These are phyloP conservation scores for Nidula niveotomentosa DNA, from an alignment of 1,284 basidiomycete species.

Conservation along the genomic window DNA sequence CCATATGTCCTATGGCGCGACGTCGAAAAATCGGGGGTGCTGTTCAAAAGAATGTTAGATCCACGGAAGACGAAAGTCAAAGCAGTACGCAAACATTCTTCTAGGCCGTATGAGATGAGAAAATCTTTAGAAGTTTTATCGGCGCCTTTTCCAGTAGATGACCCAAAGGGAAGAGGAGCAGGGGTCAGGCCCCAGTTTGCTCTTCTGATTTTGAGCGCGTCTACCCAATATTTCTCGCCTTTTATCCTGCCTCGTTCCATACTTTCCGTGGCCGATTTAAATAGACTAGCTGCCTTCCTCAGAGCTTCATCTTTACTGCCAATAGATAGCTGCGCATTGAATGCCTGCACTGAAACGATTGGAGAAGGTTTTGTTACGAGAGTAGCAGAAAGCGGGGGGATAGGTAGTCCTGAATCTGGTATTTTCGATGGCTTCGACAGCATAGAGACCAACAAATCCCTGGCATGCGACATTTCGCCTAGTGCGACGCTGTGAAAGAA, in stretches of 20 bases:
- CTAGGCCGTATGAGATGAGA: slow-evolving; percentile 72
- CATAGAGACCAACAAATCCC: slow-evolving; percentile 63
- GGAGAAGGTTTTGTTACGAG: slow-evolving; percentile 62
- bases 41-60: slow-evolving; percentile 24
- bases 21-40: slow-evolving; percentile 62
- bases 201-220: slow-evolving; percentile 71
- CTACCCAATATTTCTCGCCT: slow-evolving; percentile 74
- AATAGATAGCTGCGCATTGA: slow-evolving; percentile 70
- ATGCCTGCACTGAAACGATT: slow-evolving; percentile 69
- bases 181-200: slow-evolving; percentile 78
- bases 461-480: slow-evolving; percentile 77
- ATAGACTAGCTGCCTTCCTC: slow-evolving; percentile 66
- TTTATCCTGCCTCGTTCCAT: slow-evolving; percentile 62
- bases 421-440: slow-evolving; percentile 23
- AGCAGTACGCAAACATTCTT: slow-evolving; percentile 60
- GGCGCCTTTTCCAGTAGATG: slow-evolving; percentile 66
- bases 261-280: slow-evolving; percentile 65
- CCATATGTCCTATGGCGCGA: slow-evolving; percentile 66
- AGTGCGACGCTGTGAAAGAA: slow-evolving; percentile 55
- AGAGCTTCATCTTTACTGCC: slow-evolving; percentile 79
- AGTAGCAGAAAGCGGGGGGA: slow-evolving; percentile 50
- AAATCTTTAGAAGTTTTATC: slow-evolving; percentile 81
- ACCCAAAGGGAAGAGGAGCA: slow-evolving; percentile 69
- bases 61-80: slow-evolving; percentile 7
- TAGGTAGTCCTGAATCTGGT: slow-evolving; percentile 7